phyloP scores from a whole-genome alignment of 2,329 filamentous ascomycete genomes.

The Cladosporium sp. region DNA sequence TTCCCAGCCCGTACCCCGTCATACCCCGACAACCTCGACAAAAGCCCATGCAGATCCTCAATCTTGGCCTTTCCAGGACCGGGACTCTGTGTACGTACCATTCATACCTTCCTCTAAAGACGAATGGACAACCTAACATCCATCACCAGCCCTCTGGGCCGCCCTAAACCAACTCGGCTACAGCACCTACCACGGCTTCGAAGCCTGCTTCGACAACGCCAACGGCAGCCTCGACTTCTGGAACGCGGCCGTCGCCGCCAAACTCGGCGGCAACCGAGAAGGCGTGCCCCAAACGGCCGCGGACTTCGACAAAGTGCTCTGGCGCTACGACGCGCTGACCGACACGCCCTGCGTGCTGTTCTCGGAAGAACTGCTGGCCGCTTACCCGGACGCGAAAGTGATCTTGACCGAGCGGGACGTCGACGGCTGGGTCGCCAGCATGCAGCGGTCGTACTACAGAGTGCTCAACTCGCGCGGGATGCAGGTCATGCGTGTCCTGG shows the following conservation, averaged over 20 bases:
- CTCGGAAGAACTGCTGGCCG: slow-evolving; percentile 22
- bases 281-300: not conserved
- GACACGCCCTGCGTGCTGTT: slow-evolving; percentile 22
- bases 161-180: slow-evolving; percentile 7
- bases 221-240: slow-evolving; percentile 14
- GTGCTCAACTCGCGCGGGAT: not conserved
- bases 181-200: slow-evolving; percentile 21
- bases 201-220: slow-evolving; percentile 20
- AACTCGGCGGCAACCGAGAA: not conserved
- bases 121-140: not conserved
- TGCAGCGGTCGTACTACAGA: not conserved
- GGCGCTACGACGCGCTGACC: slow-evolving; percentile 23
- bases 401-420: slow-evolving; percentile 25
- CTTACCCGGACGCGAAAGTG: slow-evolving; percentile 27
- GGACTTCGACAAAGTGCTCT: slow-evolving; percentile 22
- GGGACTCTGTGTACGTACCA: not conserved
- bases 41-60: not conserved
- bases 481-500: not conserved
- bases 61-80: not conserved
- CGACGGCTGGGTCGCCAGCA: slow-evolving; percentile 20
- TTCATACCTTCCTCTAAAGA: not conserved
- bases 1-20: not conserved
- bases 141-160: not conserved
- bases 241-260: slow-evolving; percentile 1
- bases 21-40: slow-evolving; percentile 1